These are phyloP conservation scores for Kodamaea hsintzibuensis DNA, from an alignment of 805 yeast genomes.

Conservation along the genomic window DNA sequence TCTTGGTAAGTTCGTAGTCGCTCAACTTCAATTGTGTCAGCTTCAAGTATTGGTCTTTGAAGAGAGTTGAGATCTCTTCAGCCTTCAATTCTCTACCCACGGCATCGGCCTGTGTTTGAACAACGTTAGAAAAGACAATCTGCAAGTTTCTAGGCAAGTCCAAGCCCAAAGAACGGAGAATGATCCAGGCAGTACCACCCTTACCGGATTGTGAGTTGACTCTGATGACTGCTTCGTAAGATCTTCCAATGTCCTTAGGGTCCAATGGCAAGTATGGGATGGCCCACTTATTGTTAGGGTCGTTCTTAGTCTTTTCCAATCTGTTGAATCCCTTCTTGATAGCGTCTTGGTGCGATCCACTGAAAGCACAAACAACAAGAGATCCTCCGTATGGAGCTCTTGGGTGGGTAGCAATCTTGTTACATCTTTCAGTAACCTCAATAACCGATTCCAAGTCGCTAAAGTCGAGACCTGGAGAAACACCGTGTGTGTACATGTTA, in stretches of 20 bases:
- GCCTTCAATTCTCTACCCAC: slow-evolving; percentile 70
- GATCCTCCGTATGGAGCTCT: slow-evolving; percentile 84
- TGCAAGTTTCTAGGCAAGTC: slow-evolving; percentile 75
- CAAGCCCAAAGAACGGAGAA: slow-evolving; percentile 66
- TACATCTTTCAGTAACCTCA: slow-evolving; percentile 71
- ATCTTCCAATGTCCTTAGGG: slow-evolving; percentile 79
- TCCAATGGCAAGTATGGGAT: slow-evolving; percentile 79
- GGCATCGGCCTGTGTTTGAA: slow-evolving; percentile 63
- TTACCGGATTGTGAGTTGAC: slow-evolving; percentile 87
- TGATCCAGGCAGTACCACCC: slow-evolving; percentile 86
- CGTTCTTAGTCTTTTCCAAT: slow-evolving; percentile 21
- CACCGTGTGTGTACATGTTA: slow-evolving; percentile 78
- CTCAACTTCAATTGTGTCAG: slow-evolving; percentile 14
- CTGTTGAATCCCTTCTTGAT: slow-evolving; percentile 65
- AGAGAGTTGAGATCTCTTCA: slow-evolving; percentile 60
- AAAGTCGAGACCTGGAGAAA: slow-evolving; percentile 69
- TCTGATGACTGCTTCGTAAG: slow-evolving; percentile 78
- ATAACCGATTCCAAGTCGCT: slow-evolving; percentile 67
- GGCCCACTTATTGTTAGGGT: slow-evolving; percentile 45
- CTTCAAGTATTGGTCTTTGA: slow-evolving; percentile 54
- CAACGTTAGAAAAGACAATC: slow-evolving; percentile 63
- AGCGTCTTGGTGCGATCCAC: slow-evolving; percentile 74
- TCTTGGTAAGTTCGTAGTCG: slow-evolving; percentile 26
- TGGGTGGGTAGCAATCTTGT: slow-evolving; percentile 71
- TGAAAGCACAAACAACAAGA: slow-evolving; percentile 75